Evolutionary conservation across 495 filamentous ascomycete species (phyloP), one percentile per base, ranked within the genome.

Genomic region (Sordaria brevicollis): DNA sequence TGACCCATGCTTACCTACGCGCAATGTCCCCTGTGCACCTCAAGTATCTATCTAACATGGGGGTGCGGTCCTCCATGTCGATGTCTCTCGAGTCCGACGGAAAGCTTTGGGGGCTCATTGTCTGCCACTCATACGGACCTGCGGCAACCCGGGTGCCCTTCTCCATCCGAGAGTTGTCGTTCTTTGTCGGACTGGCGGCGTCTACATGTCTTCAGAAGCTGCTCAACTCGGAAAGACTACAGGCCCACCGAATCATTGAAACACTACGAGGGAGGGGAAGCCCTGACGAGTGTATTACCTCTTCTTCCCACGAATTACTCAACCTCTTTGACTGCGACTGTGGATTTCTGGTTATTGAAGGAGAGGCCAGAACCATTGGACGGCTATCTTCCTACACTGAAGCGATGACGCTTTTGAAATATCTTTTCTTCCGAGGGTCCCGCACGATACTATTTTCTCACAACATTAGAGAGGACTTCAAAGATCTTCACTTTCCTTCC

Each of bases 1-100:
- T 95, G 72, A 92, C 91, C 0, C 88, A 91, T 74, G 84, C 87
- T 6, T 93, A 93, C 71, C 82, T 96, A 2, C 88, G 92, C 57
- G 91, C 92, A 17, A 93, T 94, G 81, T 92, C 90, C 1, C 91
- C 92, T 3, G 90, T 94, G 35, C 90, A 92, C 73, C 78, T 94
- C 69, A 92, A 93, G 74, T 95, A 94, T 71, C 81, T 94, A 3
- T 83, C 81, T 10, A 89, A 95, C 76, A 95, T 94, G 92, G 85
- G 85, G 3, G 91, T 93, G 1, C 86, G 91, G 31, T 87, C 91
- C 0, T 93, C 90, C 65, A 95, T 95, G 92, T 94, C 92, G 8
- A 92, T 95, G 73, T 93, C 91, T n/a, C 89, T 94, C 70, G 92
- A 89, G 69, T 87, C 86, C 1, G 90, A 92, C 71, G 82, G 85